These are phyloP conservation scores for Anaeramoeba flamelloides DNA, from an alignment of 78 protist genomes.

Conservation along the genomic window DNA sequence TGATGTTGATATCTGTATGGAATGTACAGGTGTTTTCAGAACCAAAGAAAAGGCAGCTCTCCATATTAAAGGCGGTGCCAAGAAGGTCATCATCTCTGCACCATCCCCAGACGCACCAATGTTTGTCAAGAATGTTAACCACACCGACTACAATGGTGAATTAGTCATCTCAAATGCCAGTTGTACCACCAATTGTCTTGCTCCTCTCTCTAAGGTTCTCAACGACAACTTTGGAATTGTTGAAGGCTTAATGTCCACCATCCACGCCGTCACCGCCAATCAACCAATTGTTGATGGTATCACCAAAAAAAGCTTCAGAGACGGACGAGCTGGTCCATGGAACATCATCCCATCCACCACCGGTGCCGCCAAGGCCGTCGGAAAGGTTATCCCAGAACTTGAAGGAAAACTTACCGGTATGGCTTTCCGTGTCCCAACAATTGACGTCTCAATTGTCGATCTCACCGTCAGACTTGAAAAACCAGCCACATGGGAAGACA, in stretches of 20 bases:
- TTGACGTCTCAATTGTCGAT: constrained; percentile 96
- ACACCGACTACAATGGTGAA: constrained; percentile 43
- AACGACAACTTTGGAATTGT: constrained; percentile 81
- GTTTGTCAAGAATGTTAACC: constrained; percentile 95
- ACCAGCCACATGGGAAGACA: constrained; percentile 71
- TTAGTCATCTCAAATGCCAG: constrained; percentile 84
- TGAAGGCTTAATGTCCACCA: constrained; percentile 97
- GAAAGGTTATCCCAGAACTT: constrained; percentile 69
- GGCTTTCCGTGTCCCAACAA: constrained; percentile 98
- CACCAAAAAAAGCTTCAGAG: constrained; percentile 76
- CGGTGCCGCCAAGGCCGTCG: constrained; percentile 99
- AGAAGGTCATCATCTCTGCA: constrained; percentile 95
- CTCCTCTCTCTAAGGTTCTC: constrained; percentile 89
- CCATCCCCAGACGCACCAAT: constrained; percentile 86
- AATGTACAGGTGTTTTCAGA: constrained; percentile 95
- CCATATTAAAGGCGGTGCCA: constrained; percentile 56
- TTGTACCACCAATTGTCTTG: constrained; percentile 99
- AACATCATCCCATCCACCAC: constrained; percentile 98
- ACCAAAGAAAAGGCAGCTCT: constrained; percentile 47
- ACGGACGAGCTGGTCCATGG: constrained; percentile 75
- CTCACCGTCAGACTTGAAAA: constrained; percentile 65
- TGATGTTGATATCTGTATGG: constrained; percentile 67
- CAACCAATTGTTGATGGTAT: constrained; percentile 95
- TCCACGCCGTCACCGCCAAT: constrained; percentile 96
- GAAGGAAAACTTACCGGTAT: constrained; percentile 97